Percentiles rank a stretch among this genome's conserved stretches.
phyloP scores from a whole-genome alignment of 2,329 filamentous ascomycete genomes.

The Trichoderma aggressivum region DNA sequence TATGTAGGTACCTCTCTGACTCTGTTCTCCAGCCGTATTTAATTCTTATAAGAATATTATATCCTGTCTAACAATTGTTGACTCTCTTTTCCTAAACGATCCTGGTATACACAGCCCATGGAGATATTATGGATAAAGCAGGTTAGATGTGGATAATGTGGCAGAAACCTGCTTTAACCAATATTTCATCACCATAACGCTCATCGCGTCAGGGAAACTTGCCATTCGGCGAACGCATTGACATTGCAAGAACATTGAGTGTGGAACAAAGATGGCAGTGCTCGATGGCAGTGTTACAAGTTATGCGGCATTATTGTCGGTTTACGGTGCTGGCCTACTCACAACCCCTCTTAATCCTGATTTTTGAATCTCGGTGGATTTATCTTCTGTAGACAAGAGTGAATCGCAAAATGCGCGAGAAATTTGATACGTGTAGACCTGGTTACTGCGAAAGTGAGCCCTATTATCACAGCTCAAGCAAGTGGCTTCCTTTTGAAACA shows the following conservation, averaged over 20 bases:
- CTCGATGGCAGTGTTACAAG: background rate
- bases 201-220: background rate
- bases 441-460: background rate
- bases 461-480: background rate
- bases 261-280: background rate
- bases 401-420: background rate
- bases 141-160: background rate
- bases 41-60: too few species aligned
- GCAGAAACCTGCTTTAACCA: rapidly evolving
- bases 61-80: background rate
- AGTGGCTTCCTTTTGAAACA: background rate
- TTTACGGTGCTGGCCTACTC: background rate
- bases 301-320: background rate
- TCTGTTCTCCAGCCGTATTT: background rate
- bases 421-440: background rate
- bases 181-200: rapidly evolving
- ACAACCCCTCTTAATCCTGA: background rate
- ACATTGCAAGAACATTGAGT: background rate
- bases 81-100: background rate
- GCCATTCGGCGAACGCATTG: rapidly evolving
- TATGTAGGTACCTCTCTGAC: background rate
- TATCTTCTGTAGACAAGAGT: background rate
- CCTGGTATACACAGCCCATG: background rate
- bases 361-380: background rate
- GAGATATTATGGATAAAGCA: background rate